Evolutionary conservation across 1,284 basidiomycete species (phyloP), one percentile per base, ranked within the genome.

Genomic region (Singerocomus rubriflavus): DNA sequence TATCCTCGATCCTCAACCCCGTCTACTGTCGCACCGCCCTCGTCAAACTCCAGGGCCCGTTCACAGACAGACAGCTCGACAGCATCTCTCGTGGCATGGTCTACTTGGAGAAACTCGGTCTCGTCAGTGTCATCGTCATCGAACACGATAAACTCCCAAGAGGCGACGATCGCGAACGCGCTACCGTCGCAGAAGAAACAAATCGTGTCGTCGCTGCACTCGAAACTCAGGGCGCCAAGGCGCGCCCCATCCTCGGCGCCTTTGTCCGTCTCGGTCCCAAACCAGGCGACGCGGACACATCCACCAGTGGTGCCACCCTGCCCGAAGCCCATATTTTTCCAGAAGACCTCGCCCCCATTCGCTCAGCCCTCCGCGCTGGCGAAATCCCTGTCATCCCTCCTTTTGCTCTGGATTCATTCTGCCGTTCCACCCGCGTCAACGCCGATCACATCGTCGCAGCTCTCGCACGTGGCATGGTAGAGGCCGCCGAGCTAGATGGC

Each of bases 341-440:
- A 4, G 78, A 82, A 48, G 91, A 93, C 54, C 79, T 98, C 49
- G 77, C 84, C 42, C 82, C 88, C 37, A 86, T 99, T 51, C 86
- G 91, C 27, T 89, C 90, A 39, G 91, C 97, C 4, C 81, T 99
- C 50, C 82, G 84, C 48, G 84, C 91, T 14, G 92, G 94, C 25
- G 95, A 98, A 73, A 98, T 98, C 51, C 97, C 97, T 4, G 93
- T 99, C 25, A 81, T 99, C 42, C 80, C 94, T n/a, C 96, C 96
- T 4, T 83, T 98, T 48, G 95, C 94, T 1, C 77, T 98, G 14
- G 93, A 98, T 67, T 91, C 91, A 3, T 89, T 88, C 62, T 93
- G 90, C 66, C 85, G 91, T 42, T 90, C 90, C 14, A 81, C 91
- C 26, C 87, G 93, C 46, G 80, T 98, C 38, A 83, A 88, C 52